Evolutionary conservation across 169 alveolate genomes (phyloP), one percentile per base, ranked within the genome.

Genomic region (Plasmodium fragile): DNA sequence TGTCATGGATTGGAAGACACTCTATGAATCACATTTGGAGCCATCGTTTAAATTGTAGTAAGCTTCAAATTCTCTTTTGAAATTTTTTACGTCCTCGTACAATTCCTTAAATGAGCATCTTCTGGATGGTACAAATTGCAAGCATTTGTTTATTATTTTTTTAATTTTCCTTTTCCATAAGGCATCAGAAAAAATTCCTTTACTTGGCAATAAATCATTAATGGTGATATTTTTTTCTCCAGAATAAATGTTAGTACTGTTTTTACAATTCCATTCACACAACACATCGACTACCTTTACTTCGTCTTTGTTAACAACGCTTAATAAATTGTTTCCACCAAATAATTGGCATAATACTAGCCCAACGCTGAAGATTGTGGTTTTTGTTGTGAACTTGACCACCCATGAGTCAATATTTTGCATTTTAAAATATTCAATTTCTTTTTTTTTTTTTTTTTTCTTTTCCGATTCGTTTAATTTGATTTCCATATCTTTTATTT

Each of bases 181-280:
- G 49, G 70, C 93, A 65, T 81, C 55, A 18, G 97, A 71, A 81
- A 95, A 95, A 16, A 95, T 79, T 22, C 97, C 97, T 59, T 71
- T 80, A 69, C 41, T 72, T 18, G 97, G 97, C 22, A 95, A 92
- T 71, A 95, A 83, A 43, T 79, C 92, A 53, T 85, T 45, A 28
- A 95, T 85, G 82, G 94, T 92, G 30, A 93, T 16, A 71, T 95
- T 95, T 55, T 52, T 32, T 22, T 78, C 92, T 28, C 91, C 93
- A 25, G 92, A 81, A 16, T 93, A 81, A 22, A 95, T 59, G 55
- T 95, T 95, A 4, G 84, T 65, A 52, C 82, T 81, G 30, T 81
- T 89, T 34, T 92, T 83, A 49, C 93, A 95, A 49, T 95, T 95
- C 97, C 97, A 95, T 80, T 95, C 97, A 71, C 97, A 95, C 7